phyloP scores from a whole-genome alignment of 371 early-diverging fungal species.

The Synchytrium microbalum region DNA sequence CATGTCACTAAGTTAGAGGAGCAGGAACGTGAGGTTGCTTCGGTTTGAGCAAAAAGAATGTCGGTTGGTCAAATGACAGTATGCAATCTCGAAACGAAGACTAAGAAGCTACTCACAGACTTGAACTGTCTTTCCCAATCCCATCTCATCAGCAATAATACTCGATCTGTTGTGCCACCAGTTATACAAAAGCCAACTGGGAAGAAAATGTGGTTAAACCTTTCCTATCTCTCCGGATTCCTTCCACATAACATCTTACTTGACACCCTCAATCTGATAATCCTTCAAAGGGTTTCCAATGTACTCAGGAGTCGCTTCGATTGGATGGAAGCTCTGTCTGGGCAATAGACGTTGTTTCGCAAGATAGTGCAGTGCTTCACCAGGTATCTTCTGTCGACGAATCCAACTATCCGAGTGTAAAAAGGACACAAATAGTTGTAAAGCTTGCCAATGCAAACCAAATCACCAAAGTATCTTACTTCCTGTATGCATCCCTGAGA shows the following conservation, averaged over 20 bases:
- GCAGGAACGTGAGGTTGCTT: background rate
- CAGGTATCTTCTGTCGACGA: slow-evolving; percentile 30
- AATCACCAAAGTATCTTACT: background rate
- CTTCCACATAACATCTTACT: background rate
- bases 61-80: slow-evolving; percentile 1
- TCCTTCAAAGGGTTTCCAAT: slow-evolving; percentile 52
- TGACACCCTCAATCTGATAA: slow-evolving; percentile 49
- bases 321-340: slow-evolving; percentile 50
- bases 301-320: slow-evolving; percentile 50
- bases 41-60: background rate
- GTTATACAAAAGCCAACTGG: slow-evolving; percentile 64
- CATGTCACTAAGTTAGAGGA: slow-evolving; percentile 51
- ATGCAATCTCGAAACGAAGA: background rate
- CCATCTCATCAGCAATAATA: slow-evolving; percentile 94
- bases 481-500: slow-evolving; percentile 1
- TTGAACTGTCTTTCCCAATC: slow-evolving; percentile 89
- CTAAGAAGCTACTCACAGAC: slow-evolving; percentile 7
- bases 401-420: slow-evolving; percentile 13
- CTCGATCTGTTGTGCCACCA: slow-evolving; percentile 51
- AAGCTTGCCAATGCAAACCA: slow-evolving; percentile 5
- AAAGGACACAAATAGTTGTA: slow-evolving; percentile 12
- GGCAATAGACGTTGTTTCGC: slow-evolving; percentile 28
- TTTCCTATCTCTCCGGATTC: background rate
- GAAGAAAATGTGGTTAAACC: background rate
- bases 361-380: slow-evolving; percentile 26